Percentiles rank a stretch among this genome's conserved stretches.
Evolutionary conservation across 768 basidiomycete genomes (phyloP).

Genomic region (Mycena belliarum): DNA sequence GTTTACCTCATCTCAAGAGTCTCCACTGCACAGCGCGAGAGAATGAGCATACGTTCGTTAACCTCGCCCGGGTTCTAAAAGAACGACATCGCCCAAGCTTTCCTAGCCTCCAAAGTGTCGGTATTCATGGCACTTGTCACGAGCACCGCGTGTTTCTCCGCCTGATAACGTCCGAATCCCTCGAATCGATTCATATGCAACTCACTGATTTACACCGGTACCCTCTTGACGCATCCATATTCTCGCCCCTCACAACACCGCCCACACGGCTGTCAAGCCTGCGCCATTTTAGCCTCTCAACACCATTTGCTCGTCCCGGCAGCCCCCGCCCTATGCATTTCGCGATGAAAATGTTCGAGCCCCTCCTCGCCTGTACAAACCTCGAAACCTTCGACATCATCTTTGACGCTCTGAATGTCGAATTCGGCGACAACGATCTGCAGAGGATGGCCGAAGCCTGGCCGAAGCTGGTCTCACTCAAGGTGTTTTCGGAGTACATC

Average conservation of each 20-base stretch:
- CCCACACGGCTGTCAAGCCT: neutral
- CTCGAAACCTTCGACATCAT: constrained; percentile 4
- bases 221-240: neutral
- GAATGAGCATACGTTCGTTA: neutral
- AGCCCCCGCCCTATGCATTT: neutral
- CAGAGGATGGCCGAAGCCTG: neutral
- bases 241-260: neutral
- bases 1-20: neutral
- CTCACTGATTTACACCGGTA: neutral
- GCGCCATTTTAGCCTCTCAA: neutral
- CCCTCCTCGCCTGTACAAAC: neutral
- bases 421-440: neutral
- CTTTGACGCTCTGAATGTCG: neutral
- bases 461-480: neutral
- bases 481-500: neutral
- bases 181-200: neutral
- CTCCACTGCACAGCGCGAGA: neutral
- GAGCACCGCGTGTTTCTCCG: neutral
- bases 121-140: neutral
- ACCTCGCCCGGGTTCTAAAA: neutral
- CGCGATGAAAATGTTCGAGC: neutral
- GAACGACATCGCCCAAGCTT: neutral
- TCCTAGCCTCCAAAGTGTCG: neutral
- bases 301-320: neutral
- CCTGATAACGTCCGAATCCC: neutral